Percentiles rank a stretch among this genome's conserved stretches.
These are phyloP conservation scores for Solanum tarapatanum DNA, from an alignment of 257 asterid species.

Conservation along the genomic window DNA sequence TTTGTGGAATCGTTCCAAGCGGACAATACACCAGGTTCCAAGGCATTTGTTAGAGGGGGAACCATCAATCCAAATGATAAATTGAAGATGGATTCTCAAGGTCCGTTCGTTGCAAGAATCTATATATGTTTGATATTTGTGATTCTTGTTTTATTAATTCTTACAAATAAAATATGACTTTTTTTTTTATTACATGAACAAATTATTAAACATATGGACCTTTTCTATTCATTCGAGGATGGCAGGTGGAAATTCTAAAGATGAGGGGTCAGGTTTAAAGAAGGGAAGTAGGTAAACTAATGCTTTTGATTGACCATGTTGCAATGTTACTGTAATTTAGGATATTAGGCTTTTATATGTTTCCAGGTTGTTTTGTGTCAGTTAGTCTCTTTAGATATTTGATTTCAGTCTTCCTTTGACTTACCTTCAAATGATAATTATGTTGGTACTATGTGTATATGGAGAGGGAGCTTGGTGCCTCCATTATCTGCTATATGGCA, in stretches of 20 bases:
- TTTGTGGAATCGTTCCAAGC: constrained; percentile 75
- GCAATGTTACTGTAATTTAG: constrained; percentile 39
- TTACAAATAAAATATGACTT: constrained; percentile 33
- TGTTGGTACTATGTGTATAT: background rate
- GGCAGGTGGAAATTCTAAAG: constrained; percentile 99
- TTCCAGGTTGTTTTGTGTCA: background rate
- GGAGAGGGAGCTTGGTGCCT: background rate
- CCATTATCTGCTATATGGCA: background rate
- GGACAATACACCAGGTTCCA: constrained; percentile 70
- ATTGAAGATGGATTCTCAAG: constrained; percentile 52
- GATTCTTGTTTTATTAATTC: background rate
- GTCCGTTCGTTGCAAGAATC: constrained; percentile 45
- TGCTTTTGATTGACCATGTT: constrained; percentile 81
- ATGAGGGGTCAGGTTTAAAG: constrained; percentile 99
- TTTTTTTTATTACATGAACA: constrained; percentile 46
- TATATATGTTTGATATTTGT: constrained; percentile 21
- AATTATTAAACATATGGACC: constrained; percentile 89
- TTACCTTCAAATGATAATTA: background rate
- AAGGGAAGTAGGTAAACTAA: constrained; percentile 99
- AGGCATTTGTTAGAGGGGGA: constrained; percentile 86
- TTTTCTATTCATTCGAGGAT: constrained; percentile 97
- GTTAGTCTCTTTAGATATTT: background rate
- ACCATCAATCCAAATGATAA: constrained; percentile 68
- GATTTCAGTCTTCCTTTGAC: background rate
- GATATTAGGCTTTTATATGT: constrained; percentile 24